These are phyloP conservation scores for Coleophoma eucalyptorum DNA, from an alignment of 2,329 filamentous ascomycete species.

Conservation along the genomic window DNA sequence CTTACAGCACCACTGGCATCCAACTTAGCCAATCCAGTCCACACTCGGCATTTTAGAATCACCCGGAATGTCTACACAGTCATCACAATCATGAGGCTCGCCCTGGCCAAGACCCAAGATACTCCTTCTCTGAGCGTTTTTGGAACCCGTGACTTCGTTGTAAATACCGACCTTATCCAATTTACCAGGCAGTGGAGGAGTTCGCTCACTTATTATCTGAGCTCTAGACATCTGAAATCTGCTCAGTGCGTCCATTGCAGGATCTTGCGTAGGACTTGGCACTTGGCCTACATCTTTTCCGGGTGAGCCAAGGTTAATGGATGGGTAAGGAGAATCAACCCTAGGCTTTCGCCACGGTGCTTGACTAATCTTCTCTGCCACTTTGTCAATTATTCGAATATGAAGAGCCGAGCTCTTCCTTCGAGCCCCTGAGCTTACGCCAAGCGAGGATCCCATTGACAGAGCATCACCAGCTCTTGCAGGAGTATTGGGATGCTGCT, in stretches of 20 bases:
- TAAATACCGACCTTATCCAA: background rate
- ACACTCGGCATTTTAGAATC: background rate
- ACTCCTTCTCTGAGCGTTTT: background rate
- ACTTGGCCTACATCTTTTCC: too few relatives aligned
- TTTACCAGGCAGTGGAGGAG: background rate
- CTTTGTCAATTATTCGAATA: background rate
- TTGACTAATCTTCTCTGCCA: background rate
- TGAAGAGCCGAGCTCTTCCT: slow-evolving; percentile 7
- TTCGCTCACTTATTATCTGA: background rate
- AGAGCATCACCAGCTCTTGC: slow-evolving; percentile 8
- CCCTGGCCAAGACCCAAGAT: background rate
- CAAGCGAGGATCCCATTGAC: slow-evolving; percentile 15
- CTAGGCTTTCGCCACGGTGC: background rate
- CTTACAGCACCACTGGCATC: too few relatives aligned
- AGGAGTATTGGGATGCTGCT: slow-evolving; percentile 12
- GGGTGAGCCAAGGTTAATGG: background rate
- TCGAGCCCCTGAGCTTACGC: slow-evolving; percentile 9
- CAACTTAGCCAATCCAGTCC: background rate
- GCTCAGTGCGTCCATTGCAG: background rate
- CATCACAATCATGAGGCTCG: background rate
- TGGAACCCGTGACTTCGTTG: background rate
- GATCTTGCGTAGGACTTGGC: background rate
- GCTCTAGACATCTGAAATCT: background rate
- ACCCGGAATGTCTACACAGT: background rate
- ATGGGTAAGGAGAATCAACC: background rate